Conservation (phyloP, 176 grass and related monocot genomes). For the Coix lacrymajobi region DNA sequence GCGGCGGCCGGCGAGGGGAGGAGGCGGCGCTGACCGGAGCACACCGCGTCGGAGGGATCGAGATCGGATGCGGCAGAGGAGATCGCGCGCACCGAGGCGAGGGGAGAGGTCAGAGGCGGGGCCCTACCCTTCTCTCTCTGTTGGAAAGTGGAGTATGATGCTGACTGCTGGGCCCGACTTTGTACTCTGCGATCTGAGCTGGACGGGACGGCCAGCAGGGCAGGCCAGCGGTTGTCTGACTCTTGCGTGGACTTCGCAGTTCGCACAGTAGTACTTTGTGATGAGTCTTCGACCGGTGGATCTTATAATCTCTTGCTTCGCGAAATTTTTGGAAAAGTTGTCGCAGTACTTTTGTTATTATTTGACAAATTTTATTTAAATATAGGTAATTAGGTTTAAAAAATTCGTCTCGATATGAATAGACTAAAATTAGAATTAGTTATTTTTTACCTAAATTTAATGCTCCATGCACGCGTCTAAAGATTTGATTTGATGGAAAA, state of each 20-base stretch:
- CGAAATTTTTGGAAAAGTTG: no score
- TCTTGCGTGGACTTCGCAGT: background rate
- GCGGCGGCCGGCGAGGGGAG: constrained; percentile 2
- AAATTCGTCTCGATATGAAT: no score
- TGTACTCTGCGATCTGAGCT: background rate
- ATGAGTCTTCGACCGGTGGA: background rate
- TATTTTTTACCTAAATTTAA: no score
- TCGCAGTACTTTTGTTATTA: no score
- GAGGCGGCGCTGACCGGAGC: background rate
- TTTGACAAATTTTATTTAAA: no score
- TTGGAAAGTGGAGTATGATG: background rate
- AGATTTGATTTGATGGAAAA: no score
- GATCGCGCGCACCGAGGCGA: background rate
- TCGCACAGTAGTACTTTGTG: background rate
- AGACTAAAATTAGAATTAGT: no score
- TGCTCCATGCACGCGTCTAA: no score
- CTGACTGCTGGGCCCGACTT: background rate
- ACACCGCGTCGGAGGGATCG: constrained; percentile 12
- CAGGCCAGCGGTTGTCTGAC: background rate
- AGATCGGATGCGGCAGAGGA: background rate
- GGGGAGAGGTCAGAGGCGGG: background rate
- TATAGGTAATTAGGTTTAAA: no score
- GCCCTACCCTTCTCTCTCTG: background rate
- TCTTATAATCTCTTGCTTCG: no score
- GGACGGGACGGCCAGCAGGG: background rate